These are phyloP conservation scores for Penicillium crustosum DNA, from an alignment of 2,329 filamentous ascomycete species.

Conservation along the genomic window DNA sequence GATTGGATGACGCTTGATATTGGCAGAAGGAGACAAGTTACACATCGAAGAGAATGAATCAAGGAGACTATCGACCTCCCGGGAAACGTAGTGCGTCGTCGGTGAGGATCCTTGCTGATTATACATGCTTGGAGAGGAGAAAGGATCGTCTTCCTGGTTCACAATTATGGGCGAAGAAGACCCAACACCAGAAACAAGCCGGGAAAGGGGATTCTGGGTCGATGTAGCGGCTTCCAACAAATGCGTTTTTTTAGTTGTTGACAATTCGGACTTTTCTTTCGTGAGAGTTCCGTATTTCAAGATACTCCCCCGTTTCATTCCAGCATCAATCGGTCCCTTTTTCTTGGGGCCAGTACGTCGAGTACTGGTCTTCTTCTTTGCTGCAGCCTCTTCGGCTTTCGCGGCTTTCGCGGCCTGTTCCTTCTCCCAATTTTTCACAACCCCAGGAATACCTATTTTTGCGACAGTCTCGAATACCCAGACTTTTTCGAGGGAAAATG, in stretches of 20 bases:
- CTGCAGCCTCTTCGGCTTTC: conserved; percentile 22
- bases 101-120: conserved; percentile 11
- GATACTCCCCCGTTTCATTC: conserved; percentile 44
- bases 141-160: conserved; percentile 13
- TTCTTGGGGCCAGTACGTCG: conserved; percentile 34
- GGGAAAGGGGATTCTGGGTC: conserved; percentile 14
- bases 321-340: conserved; percentile 41
- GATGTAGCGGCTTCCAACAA: conserved; percentile 31
- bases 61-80: conserved; percentile 28
- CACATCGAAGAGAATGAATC: conserved; percentile 28
- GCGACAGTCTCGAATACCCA: conserved; percentile 69
- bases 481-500: conserved; percentile 61
- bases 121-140: conserved; percentile 21
- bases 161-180: conserved; percentile 7
- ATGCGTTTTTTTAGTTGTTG: conserved; percentile 29
- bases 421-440: conserved; percentile 64
- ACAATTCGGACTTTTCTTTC: conserved; percentile 35
- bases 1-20: conserved; percentile 25
- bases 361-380: conserved; percentile 29
- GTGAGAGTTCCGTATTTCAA: conserved; percentile 43
- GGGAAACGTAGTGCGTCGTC: conserved; percentile 2
- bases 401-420: conserved; percentile 35
- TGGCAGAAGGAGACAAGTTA: conserved; percentile 18
- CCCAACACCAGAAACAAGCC: neutral
- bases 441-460: conserved; percentile 63